Base-by-base conservation (phyloP, 768 basidiomycete species). In the Calocybe gangraenosa region DNA sequence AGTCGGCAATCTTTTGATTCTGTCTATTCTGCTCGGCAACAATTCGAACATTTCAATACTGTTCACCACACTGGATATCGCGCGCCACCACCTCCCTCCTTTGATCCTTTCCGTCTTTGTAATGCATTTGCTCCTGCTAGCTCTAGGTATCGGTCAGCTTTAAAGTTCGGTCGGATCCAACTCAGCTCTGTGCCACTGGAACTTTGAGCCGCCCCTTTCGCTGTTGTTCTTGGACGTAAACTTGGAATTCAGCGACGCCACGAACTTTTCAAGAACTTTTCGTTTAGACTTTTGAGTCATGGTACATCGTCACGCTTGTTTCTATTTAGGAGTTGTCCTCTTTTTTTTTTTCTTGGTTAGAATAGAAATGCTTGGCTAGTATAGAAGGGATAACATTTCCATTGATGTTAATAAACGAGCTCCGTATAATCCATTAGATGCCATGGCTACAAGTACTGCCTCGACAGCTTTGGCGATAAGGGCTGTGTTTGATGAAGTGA, bases 21-120 rank as follows among this genome's bases (percentile, higher is more conserved):
- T 40, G 30, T 51, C 40, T 48, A 42, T 43, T 52, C 47, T 32
- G 42, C 40, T 35, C 28, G 35, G 2, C 35, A 44, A 34, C 47
- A 42, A 28, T 46, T 21, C 37, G 50, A 45, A 46, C 43, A 41
- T 42, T 54, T 42, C 44, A 49, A 42, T 22, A 47, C 28, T 18
- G 18, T 40, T 23, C 49, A 50, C 23, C 28, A 48, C 18, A 43
- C 35, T 3, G 46, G 37, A 47, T 39, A 50, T 28, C 47, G 44
- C 28, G 56, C 53, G 56, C 36, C 44, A 48, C 56, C 49, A 30
- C 49, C 47, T 40, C 21, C 40, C 39, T 45, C 45, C 14, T 45
- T 50, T 30, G 35, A 49, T n/a, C 40, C 46, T 42, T 44, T 37
- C 13, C 47, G 36, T 37, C 48, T 48, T 10, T 35, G 47, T 33